Base-by-base conservation (phyloP, 2,329 filamentous ascomycete genomes). In the Colletotrichum costaricense region DNA sequence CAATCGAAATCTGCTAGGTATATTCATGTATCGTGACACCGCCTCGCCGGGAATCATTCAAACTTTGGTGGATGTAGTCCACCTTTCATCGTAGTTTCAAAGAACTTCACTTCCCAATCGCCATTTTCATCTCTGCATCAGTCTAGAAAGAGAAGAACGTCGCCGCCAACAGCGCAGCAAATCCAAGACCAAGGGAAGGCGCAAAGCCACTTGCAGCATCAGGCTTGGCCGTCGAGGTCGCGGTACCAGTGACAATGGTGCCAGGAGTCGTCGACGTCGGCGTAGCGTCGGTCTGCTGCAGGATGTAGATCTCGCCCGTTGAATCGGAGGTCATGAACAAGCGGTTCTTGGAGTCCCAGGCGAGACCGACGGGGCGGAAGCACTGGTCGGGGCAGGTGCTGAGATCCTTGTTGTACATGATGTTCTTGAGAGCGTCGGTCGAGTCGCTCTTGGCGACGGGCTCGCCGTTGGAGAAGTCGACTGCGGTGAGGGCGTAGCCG, bases 241-340 rank as follows among this genome's bases (percentile, higher is more conserved):
- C 38, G 14, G 38, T 42, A 2, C 38, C 38, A 1, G 52, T 74
- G 8, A 59, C 74, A n/a, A 75, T 30, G 1, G 63, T 68, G 19
- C 73, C 74, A 2, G 73, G 54, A 1, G 67, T 26, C 9, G 73
- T 70, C 8, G 69, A 64, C 0, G 69, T 73, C 22, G 74, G 74
- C 9, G 49, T 54, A 6, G 19, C 16, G 19, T 72, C 62, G 12
- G 52, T 59, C 60, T 73, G 75, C 42, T 80, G 78, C 65, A 91
- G 78, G 5, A 93, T 87, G 76, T 89, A 93, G 55, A 94, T 87
- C 83, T 94, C 92, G 6, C 91, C 92, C 0, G 91, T 91, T 16
- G 85, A 79, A 79, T 93, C 92, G 5, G 87, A 90, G 69, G 84
- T 88, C 84, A 93, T 88, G 81, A 89, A 93, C 9, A 94, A 81